phyloP scores from a whole-genome alignment of 345 rosid species.

The Pistacia atlantica region DNA sequence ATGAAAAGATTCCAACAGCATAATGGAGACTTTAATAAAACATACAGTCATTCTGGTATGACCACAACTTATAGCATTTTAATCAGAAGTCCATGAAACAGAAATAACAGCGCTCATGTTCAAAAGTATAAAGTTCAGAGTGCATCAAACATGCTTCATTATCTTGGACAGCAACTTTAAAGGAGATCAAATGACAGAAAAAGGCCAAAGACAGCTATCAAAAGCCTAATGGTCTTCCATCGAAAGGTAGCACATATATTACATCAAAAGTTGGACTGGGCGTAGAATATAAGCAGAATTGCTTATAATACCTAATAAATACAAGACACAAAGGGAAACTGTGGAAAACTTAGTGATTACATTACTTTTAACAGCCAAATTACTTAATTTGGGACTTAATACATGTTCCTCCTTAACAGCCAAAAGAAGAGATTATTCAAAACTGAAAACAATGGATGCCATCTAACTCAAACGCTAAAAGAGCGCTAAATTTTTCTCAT shows the following conservation, averaged over 20 bases:
- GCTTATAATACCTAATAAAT: not conserved
- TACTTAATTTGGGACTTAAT: not conserved
- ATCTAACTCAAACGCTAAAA: slow-evolving; percentile 10
- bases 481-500: not conserved
- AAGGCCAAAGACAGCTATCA: not conserved
- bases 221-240: not conserved
- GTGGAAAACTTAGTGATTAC: not conserved
- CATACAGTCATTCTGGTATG: not conserved
- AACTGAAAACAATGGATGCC: slow-evolving; percentile 5
- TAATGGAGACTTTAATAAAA: not conserved
- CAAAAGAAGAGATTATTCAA: slow-evolving; percentile 10
- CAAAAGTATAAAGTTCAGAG: not conserved
- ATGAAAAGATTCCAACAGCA: not conserved
- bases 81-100: not conserved
- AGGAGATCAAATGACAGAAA: not conserved
- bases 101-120: not conserved
- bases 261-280: not conserved
- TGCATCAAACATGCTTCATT: not conserved
- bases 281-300: not conserved
- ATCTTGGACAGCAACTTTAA: not conserved
- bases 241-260: not conserved
- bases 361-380: not conserved
- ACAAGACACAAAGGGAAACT: not conserved
- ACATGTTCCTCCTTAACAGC: not conserved
- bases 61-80: not conserved